Percentiles rank a stretch among this genome's conserved stretches.
Conservation (phyloP, 495 filamentous ascomycete genomes). For the Podospora sp. region DNA sequence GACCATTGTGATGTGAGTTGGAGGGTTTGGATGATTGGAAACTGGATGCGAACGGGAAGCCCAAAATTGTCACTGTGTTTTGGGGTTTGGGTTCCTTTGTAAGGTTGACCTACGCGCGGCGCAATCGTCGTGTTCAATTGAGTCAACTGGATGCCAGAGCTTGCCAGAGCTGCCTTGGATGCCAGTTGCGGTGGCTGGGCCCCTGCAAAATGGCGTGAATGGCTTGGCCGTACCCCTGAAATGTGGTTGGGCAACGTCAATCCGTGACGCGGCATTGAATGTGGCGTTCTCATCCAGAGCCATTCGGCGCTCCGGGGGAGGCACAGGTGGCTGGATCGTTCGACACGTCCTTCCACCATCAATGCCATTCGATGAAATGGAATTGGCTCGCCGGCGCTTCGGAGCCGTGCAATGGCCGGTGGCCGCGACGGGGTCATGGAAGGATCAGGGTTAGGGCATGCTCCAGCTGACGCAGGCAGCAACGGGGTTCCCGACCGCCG, state of each 20-base stretch:
- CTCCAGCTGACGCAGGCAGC: too few species aligned
- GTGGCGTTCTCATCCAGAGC: background rate
- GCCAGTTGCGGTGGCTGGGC: background rate
- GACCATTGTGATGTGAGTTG: background rate
- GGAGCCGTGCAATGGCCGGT: too few species aligned
- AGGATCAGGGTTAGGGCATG: too few species aligned
- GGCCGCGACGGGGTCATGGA: too few species aligned
- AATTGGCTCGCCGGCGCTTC: too few species aligned
- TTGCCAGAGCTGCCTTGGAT: background rate
- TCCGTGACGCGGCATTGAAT: background rate
- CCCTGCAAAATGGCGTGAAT: constrained; percentile 1
- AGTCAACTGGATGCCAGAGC: background rate
- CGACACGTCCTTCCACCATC: background rate
- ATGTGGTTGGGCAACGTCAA: background rate
- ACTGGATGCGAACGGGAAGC: background rate
- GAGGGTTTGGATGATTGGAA: background rate
- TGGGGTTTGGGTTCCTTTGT: background rate
- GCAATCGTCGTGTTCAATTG: background rate
- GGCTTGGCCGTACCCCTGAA: background rate
- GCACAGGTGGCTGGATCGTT: background rate
- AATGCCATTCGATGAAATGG: background rate
- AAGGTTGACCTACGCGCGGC: background rate
- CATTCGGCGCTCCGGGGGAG: background rate
- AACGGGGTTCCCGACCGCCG: too few species aligned
- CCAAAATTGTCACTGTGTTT: too few species aligned